Conservation (phyloP, 2,329 filamentous ascomycete genomes). For the Thielaviopsis punctulata region DNA sequence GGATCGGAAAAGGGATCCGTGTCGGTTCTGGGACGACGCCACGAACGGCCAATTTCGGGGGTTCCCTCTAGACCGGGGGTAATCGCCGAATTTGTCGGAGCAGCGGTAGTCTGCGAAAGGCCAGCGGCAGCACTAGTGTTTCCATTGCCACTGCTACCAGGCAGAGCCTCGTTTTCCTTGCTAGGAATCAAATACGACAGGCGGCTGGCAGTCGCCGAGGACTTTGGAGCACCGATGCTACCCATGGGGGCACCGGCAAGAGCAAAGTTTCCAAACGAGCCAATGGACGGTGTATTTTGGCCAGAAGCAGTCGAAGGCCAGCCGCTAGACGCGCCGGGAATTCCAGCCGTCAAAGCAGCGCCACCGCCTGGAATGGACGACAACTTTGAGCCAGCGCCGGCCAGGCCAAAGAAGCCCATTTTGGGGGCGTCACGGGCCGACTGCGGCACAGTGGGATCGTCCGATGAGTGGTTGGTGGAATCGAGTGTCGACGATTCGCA, state of each 20-base stretch:
- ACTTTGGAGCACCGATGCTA: constrained; percentile 40
- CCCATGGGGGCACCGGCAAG: constrained; percentile 39
- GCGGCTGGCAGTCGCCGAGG: constrained; percentile 18
- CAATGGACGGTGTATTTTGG: constrained; percentile 38
- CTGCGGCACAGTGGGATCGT: constrained; percentile 15
- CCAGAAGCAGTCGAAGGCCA: constrained; percentile 32
- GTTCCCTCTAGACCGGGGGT: constrained; percentile 16
- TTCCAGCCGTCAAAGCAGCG: constrained; percentile 25
- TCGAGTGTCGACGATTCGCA: constrained; percentile 31
- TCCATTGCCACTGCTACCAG: too few relatives aligned
- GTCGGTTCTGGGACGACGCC: constrained; percentile 46
- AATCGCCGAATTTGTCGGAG: not conserved
- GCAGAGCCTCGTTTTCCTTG: not conserved
- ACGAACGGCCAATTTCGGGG: constrained; percentile 30
- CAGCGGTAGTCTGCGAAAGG: not conserved
- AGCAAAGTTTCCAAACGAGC: constrained; percentile 84
- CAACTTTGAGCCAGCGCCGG: constrained; percentile 4
- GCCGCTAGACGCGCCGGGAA: constrained; percentile 26
- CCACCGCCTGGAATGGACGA: constrained; percentile 1
- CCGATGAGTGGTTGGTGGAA: constrained; percentile 29
- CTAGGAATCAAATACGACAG: not conserved
- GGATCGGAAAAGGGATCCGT: constrained; percentile 64
- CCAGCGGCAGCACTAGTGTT: not conserved
- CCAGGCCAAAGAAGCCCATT: constrained; percentile 8
- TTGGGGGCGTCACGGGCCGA: constrained; percentile 10